Evolutionary conservation across 2,329 filamentous ascomycete genomes (phyloP).

Genomic region (Apiospora pterosperma): DNA sequence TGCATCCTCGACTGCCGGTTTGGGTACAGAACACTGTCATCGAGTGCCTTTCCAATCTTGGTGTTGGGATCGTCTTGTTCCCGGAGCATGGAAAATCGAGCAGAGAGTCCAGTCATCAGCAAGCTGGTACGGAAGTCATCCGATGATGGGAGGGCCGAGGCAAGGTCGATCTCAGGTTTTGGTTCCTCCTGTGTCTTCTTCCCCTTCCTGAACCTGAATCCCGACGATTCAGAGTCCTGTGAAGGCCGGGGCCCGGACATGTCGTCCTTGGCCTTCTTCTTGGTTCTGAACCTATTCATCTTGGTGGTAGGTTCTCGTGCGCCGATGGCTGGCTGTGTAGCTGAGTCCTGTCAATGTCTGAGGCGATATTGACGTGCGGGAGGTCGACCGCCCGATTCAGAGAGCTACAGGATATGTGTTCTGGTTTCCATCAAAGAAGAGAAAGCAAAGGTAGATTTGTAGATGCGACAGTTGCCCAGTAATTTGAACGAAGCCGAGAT

Average conservation of each 20-base stretch:
- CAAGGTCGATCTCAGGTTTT: constrained; percentile 69
- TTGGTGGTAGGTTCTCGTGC: constrained; percentile 13
- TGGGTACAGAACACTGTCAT: constrained; percentile 86
- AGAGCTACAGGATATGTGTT: not conserved
- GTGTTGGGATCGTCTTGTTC: constrained; percentile 92
- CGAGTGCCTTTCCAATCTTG: constrained; percentile 87
- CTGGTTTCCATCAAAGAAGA: not conserved
- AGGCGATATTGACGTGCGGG: not conserved
- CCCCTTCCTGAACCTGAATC: constrained; percentile 53
- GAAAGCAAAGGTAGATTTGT: not conserved
- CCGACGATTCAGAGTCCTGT: constrained; percentile 51
- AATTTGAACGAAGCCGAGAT: not conserved
- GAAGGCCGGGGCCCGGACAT: constrained; percentile 41
- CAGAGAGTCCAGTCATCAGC: constrained; percentile 91
- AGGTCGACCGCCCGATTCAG: not conserved
- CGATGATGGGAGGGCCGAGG: constrained; percentile 69
- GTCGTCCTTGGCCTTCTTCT: constrained; percentile 67
- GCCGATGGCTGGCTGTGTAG: not conserved
- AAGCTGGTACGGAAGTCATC: constrained; percentile 96
- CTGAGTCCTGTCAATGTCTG: not conserved
- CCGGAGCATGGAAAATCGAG: constrained; percentile 92
- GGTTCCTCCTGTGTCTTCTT: constrained; percentile 55
- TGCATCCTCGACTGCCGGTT: constrained; percentile 68
- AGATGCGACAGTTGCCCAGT: not conserved
- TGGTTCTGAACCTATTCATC: constrained; percentile 77